These are phyloP conservation scores for Colletotrichum siamense DNA, from an alignment of 2,329 filamentous ascomycete genomes.

Conservation along the genomic window DNA sequence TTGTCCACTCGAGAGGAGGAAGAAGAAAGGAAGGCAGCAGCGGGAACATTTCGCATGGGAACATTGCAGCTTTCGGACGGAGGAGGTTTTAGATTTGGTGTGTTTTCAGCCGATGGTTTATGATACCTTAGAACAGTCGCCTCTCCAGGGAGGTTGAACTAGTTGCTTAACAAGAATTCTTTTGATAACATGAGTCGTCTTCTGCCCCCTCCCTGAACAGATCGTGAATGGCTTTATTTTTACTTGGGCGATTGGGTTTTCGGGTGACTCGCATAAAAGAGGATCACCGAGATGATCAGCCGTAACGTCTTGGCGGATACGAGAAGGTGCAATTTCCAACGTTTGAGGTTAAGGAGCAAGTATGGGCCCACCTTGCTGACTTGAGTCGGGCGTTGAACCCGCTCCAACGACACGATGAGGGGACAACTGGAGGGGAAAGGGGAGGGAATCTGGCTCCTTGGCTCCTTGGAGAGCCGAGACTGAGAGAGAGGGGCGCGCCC, in stretches of 20 bases:
- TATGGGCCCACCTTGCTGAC: not conserved
- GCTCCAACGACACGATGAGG: not conserved
- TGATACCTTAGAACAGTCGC: constrained; percentile 6
- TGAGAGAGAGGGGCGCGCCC: not conserved
- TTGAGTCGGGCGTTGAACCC: not conserved
- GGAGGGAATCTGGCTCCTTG: not conserved
- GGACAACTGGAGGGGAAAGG: not conserved
- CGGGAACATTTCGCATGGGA: not conserved
- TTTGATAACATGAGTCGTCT: not conserved
- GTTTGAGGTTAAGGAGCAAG: constrained; percentile 8
- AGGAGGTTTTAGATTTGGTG: not conserved
- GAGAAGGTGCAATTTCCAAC: not conserved
- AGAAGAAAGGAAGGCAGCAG: not conserved
- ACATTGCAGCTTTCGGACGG: not conserved
- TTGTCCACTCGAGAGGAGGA: not conserved
- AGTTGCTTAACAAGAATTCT: not conserved
- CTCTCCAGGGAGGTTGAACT: not conserved
- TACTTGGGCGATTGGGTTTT: not conserved
- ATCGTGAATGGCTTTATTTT: not conserved
- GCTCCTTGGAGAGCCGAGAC: not conserved
- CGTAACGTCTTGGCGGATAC: not conserved
- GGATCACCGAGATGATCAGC: not conserved
- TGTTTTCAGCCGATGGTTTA: not conserved
- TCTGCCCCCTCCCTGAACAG: not conserved
- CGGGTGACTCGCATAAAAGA: not conserved